phyloP scores from a whole-genome alignment of 306 rosid species.

The Vigna radiata region DNA sequence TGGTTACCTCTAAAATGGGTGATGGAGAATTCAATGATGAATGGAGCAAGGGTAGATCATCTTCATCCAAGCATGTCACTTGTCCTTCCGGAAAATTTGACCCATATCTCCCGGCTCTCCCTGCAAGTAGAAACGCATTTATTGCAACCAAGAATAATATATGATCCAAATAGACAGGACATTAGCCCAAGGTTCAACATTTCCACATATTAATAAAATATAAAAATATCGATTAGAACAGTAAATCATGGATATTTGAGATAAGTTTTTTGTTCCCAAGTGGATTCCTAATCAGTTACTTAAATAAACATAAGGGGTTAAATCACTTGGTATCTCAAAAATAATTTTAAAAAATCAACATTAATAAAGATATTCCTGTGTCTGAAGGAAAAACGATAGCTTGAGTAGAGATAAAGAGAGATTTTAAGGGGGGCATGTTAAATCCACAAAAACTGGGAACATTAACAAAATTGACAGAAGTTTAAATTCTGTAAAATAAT shows the following conservation, averaged over 20 bases:
- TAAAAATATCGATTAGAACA: conserved; percentile 14
- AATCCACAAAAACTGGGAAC: no score
- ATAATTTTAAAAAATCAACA: not conserved
- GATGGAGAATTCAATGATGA: conserved; percentile 76
- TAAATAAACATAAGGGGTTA: conserved; percentile 17
- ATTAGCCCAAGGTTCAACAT: conserved; percentile 33
- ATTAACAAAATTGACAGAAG: not conserved
- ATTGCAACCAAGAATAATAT: conserved; percentile 38
- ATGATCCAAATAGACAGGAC: conserved; percentile 31
- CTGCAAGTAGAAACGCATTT: conserved; percentile 62
- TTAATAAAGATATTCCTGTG: conserved; percentile 11
- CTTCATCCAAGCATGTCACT: conserved; percentile 78
- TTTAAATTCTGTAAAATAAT: not conserved
- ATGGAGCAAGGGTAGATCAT: conserved; percentile 82
- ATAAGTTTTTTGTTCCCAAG: conserved; percentile 9
- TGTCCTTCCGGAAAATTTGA: conserved; percentile 85
- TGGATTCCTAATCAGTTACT: conserved; percentile 23
- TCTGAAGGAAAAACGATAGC: not conserved
- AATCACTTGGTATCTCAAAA: conserved; percentile 7
- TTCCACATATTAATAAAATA: conserved; percentile 29
- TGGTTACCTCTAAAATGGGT: conserved; percentile 76
- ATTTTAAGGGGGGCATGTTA: no score
- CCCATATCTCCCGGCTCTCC: conserved; percentile 97
- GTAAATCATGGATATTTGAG: conserved; percentile 11
- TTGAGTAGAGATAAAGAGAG: no score